phyloP scores from a whole-genome alignment of 192 early-diverging fungal genomes.

The Backusella tarrabulga region DNA sequence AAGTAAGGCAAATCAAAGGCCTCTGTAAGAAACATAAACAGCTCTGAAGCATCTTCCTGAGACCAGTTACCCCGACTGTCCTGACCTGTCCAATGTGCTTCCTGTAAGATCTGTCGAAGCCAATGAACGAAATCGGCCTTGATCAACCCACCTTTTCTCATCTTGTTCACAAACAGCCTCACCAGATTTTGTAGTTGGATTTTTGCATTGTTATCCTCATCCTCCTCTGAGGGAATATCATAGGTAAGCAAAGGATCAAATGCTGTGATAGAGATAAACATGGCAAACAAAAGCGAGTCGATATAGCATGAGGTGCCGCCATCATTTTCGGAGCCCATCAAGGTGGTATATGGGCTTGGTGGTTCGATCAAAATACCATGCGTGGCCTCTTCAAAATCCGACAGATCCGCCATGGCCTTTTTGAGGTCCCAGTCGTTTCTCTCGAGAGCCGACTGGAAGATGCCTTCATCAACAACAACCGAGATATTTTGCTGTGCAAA shows the following conservation, averaged over 20 bases:
- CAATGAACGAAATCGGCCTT: neutral
- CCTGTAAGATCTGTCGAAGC: neutral
- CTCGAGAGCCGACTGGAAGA: conserved; percentile 24
- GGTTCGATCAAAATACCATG: conserved; percentile 30
- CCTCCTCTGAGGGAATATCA: neutral
- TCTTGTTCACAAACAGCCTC: neutral
- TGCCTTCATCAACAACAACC: neutral
- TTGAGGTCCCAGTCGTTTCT: conserved; percentile 34
- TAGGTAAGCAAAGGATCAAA: neutral
- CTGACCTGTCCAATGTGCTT: neutral
- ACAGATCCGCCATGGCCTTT: conserved; percentile 21
- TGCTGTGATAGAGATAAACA: neutral
- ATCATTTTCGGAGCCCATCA: neutral
- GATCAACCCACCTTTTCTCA: neutral
- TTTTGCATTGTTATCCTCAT: neutral
- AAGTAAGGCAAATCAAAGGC: neutral
- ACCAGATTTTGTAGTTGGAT: neutral
- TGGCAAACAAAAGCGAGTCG: neutral
- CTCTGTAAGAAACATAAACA: conserved; percentile 3
- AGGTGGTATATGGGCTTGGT: neutral
- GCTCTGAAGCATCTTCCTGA: neutral
- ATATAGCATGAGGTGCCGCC: neutral
- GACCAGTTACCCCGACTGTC: neutral
- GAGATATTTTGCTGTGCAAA: conserved; percentile 13
- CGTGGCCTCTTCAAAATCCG: conserved; percentile 36